Conservation (phyloP, 371 early-diverging fungal genomes). For the Saksenaea oblongispora region DNA sequence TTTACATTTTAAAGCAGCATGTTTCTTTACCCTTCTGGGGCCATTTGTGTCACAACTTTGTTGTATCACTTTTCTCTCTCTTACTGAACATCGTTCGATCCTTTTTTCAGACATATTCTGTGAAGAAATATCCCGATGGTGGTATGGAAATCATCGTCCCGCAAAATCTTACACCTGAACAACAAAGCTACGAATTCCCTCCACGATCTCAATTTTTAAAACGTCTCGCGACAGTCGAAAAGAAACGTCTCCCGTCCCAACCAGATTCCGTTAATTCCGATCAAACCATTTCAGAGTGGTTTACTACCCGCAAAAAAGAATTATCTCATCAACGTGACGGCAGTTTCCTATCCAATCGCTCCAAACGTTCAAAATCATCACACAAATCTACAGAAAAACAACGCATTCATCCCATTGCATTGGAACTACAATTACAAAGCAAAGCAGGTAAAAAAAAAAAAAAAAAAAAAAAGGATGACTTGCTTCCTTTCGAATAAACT, state of each 20-base stretch:
- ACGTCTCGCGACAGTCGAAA: slow-evolving; percentile 23
- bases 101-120: neutral
- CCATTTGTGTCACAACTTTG: slow-evolving; percentile 1
- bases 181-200: slow-evolving; percentile 36
- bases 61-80: neutral
- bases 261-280: slow-evolving; percentile 17
- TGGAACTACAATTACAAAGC: slow-evolving; percentile 28
- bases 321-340: slow-evolving; percentile 17
- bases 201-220: slow-evolving; percentile 32
- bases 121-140: slow-evolving; percentile 29
- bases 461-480: too few species aligned
- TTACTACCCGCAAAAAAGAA: slow-evolving; percentile 16
- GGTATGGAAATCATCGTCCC: slow-evolving; percentile 34
- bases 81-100: neutral
- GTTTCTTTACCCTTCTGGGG: neutral
- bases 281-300: slow-evolving; percentile 40
- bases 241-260: slow-evolving; percentile 3
- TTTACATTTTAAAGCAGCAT: neutral
- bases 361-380: neutral
- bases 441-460: slow-evolving; percentile 26
- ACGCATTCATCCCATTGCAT: neutral
- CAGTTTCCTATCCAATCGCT: slow-evolving; percentile 8
- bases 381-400: slow-evolving; percentile 9
- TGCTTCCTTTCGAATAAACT: neutral
- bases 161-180: slow-evolving; percentile 34